These are phyloP conservation scores for Torulaspora delbrueckii DNA, from an alignment of 805 yeast species.

Conservation along the genomic window DNA sequence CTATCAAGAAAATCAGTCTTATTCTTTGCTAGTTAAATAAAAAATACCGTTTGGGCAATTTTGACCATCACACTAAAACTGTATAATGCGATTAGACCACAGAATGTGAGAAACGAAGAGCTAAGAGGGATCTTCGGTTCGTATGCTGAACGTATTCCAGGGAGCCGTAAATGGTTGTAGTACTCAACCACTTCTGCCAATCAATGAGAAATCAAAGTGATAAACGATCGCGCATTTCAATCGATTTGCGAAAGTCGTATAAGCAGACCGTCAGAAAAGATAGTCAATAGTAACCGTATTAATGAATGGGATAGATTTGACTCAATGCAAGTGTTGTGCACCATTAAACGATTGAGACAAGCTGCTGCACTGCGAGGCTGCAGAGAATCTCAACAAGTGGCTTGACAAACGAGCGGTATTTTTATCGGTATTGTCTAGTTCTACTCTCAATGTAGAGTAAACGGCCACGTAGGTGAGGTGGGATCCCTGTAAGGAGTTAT, in stretches of 20 bases:
- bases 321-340: background rate
- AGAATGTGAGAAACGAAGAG: background rate
- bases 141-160: constrained; percentile 1
- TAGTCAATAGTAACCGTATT: background rate
- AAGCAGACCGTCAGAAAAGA: constrained; percentile 5
- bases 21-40: background rate
- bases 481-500: background rate
- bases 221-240: constrained; percentile 5
- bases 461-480: background rate
- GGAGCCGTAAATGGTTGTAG: background rate
- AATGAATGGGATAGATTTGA: background rate
- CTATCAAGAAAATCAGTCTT: background rate
- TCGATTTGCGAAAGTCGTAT: constrained; percentile 2
- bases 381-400: background rate
- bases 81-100: background rate
- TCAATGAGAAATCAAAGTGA: background rate
- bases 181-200: background rate
- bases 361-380: background rate
- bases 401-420: background rate
- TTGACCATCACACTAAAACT: constrained; percentile 1
- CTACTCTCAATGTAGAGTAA: too few relatives aligned
- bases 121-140: background rate
- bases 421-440: background rate
- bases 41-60: background rate
- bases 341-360: background rate